A percentile compares a stretch with the other conserved stretches of the same genome.
Conservation (phyloP, 495 filamentous ascomycete genomes). For the Daldinia decipiens region DNA sequence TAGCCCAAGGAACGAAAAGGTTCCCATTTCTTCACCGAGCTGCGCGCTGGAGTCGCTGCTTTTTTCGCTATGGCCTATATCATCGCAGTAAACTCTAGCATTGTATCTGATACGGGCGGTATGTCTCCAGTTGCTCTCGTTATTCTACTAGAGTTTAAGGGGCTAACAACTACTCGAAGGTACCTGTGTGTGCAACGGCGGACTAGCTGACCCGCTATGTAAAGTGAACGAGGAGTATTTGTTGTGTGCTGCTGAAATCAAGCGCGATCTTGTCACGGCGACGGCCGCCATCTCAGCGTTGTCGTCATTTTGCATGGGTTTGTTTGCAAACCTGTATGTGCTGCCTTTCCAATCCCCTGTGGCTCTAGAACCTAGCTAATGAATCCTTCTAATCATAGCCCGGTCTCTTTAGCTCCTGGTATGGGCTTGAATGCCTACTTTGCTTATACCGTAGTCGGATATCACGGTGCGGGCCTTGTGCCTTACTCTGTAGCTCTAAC, state of each 20-base stretch:
- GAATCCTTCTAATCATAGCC: conserved; percentile 55
- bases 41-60: conserved; percentile 80
- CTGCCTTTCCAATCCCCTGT: neutral
- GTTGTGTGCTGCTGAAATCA: conserved; percentile 66
- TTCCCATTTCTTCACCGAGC: conserved; percentile 80
- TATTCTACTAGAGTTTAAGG: neutral
- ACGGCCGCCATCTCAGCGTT: conserved; percentile 81
- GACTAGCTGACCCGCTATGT: conserved; percentile 62
- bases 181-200: conserved; percentile 73
- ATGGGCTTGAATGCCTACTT: conserved; percentile 91
- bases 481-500: conserved; percentile 77
- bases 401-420: conserved; percentile 80
- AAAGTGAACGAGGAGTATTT: conserved; percentile 65
- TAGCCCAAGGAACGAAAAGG: conserved; percentile 76
- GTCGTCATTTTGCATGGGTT: conserved; percentile 76
- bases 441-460: conserved; percentile 81
- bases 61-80: conserved; percentile 91
- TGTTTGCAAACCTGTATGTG: conserved; percentile 68
- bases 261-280: conserved; percentile 79
- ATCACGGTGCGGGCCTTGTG: conserved; percentile 72
- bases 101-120: conserved; percentile 65
- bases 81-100: conserved; percentile 75
- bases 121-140: conserved; percentile 9
- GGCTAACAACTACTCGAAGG: conserved; percentile 52
- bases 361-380: conserved; percentile 7